A percentile compares a stretch with the other conserved stretches of the same genome.
Evolutionary conservation across 345 rosid species (phyloP).

Genomic region (Trapa incisa): DNA sequence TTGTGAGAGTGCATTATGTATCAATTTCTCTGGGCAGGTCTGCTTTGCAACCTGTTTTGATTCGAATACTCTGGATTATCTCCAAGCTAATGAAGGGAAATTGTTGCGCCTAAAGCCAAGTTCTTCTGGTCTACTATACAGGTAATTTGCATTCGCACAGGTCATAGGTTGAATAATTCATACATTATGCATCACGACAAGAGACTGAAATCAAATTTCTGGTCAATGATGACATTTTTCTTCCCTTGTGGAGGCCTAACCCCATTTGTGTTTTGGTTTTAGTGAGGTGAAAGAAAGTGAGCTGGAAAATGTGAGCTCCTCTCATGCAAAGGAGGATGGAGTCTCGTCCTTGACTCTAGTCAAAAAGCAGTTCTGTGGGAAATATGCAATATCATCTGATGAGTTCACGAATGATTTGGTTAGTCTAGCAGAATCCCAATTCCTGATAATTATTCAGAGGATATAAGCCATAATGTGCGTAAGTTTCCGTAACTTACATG

Average conservation of each 20-base stretch:
- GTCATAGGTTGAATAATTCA: neutral
- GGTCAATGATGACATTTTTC: neutral
- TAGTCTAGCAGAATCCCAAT: slow-evolving; percentile 15
- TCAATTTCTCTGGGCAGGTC: slow-evolving; percentile 40
- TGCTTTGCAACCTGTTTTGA: slow-evolving; percentile 99
- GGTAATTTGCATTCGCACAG: slow-evolving; percentile 28
- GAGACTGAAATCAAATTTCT: neutral
- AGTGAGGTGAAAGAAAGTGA: slow-evolving; percentile 58
- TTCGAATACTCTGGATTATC: slow-evolving; percentile 51
- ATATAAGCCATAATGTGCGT: slow-evolving; percentile 3
- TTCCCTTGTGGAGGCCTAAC: neutral
- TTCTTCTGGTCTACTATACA: slow-evolving; percentile 63
- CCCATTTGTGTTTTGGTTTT: slow-evolving; percentile 7
- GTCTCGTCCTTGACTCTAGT: slow-evolving; percentile 48
- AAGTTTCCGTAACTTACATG: neutral
- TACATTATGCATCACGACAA: neutral
- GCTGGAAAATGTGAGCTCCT: slow-evolving; percentile 38
- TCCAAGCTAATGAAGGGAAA: slow-evolving; percentile 70
- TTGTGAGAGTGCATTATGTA: slow-evolving; percentile 6
- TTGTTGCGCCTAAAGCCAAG: slow-evolving; percentile 59
- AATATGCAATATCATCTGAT: slow-evolving; percentile 84
- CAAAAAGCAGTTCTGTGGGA: slow-evolving; percentile 64
- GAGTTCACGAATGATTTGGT: slow-evolving; percentile 85
- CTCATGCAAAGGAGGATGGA: slow-evolving; percentile 26
- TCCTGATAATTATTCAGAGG: slow-evolving; percentile 7